Percentiles rank a stretch among this genome's conserved stretches.
phyloP scores from a whole-genome alignment of 768 basidiomycete species.

The Naematelia encephala region DNA sequence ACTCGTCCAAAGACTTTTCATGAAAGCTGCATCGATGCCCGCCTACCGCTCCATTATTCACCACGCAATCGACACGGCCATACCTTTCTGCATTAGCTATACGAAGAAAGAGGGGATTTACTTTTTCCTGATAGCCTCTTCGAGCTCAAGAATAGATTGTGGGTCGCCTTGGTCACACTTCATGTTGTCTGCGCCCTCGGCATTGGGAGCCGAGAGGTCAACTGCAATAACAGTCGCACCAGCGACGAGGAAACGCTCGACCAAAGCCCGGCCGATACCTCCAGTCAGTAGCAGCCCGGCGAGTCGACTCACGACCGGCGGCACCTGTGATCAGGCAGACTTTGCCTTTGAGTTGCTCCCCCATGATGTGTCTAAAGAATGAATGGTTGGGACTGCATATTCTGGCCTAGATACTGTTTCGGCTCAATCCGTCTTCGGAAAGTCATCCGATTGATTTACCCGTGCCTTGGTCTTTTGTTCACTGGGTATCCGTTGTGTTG shows the following conservation, averaged over 20 bases:
- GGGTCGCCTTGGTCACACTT: slow-evolving; percentile 9
- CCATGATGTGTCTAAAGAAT: neutral
- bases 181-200: slow-evolving; percentile 7
- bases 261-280: slow-evolving; percentile 20
- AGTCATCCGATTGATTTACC: no score
- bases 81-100: slow-evolving; percentile 7
- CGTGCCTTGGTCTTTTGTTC: neutral
- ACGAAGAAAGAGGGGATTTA: neutral
- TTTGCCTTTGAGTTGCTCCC: slow-evolving; percentile 6
- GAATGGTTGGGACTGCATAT: no score
- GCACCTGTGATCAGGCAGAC: slow-evolving; percentile 22
- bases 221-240: slow-evolving; percentile 15
- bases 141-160: neutral
- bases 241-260: slow-evolving; percentile 13
- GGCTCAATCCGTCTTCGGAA: neutral
- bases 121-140: slow-evolving; percentile 2
- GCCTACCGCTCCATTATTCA: slow-evolving; percentile 20
- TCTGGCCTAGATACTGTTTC: neutral
- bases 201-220: slow-evolving; percentile 5
- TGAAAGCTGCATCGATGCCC: slow-evolving; percentile 7
- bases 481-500: no score
- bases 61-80: slow-evolving; percentile 14
- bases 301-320: slow-evolving; percentile 10
- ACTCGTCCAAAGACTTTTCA: slow-evolving; percentile 16
- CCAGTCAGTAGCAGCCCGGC: neutral